Evolutionary conservation across 169 alveolate genomes (phyloP).

Genomic region (Amoebophrya sp.): DNA sequence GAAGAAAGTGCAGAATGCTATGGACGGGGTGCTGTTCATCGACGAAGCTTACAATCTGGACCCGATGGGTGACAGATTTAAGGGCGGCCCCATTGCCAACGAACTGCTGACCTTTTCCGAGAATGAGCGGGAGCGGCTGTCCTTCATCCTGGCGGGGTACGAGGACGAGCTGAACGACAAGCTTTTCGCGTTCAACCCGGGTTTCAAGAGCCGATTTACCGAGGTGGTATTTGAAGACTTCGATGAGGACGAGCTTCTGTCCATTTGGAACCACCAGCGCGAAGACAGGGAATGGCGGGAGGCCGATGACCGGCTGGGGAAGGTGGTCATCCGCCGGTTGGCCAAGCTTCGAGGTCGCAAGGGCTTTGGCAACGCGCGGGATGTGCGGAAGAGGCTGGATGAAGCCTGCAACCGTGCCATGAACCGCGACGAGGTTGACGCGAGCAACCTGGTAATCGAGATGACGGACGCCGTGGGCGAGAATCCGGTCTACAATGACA

Average conservation of each 20-base stretch:
- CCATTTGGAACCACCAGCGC: constrained; percentile 29
- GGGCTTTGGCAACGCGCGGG: constrained; percentile 46
- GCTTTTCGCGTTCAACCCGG: constrained; percentile 40
- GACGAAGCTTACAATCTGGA: constrained; percentile 43
- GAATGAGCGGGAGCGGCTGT: constrained; percentile 37
- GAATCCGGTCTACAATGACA: constrained; percentile 32
- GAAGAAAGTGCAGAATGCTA: background rate
- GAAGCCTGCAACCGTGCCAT: background rate
- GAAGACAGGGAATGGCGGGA: constrained; percentile 12
- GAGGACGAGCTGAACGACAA: constrained; percentile 42
- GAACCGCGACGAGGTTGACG: background rate
- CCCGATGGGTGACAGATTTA: constrained; percentile 38
- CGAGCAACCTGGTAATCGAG: background rate
- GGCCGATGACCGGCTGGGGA: constrained; percentile 31
- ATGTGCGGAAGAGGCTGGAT: background rate
- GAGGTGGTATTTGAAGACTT: constrained; percentile 40
- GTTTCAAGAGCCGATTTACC: constrained; percentile 36
- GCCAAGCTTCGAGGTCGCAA: constrained; percentile 30
- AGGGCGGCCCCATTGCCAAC: constrained; percentile 40
- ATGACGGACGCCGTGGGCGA: background rate
- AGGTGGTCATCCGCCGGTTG: constrained; percentile 33
- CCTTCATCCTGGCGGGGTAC: constrained; percentile 41
- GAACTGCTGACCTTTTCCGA: constrained; percentile 36
- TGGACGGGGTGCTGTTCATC: constrained; percentile 42
- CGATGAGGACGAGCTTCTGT: constrained; percentile 29